phyloP scores from a whole-genome alignment of 306 rosid species.

The Quercus engelmannii region DNA sequence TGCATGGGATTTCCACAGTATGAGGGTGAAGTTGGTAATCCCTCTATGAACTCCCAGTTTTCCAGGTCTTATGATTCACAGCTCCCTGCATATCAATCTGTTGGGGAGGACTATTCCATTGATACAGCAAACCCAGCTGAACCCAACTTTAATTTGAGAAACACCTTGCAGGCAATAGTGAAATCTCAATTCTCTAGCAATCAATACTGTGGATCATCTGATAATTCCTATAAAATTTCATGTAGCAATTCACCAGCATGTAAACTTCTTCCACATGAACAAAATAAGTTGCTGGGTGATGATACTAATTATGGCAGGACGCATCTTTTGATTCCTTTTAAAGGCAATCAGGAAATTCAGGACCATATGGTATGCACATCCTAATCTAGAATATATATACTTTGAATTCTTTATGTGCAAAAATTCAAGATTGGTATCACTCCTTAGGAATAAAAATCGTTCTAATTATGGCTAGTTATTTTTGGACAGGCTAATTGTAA shows the following conservation, averaged over 20 bases:
- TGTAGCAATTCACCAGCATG: conserved; percentile 14
- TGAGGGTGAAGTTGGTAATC: conserved; percentile 34
- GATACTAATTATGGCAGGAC: conserved; percentile 20
- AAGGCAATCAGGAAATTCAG: conserved; percentile 58
- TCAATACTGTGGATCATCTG: conserved; percentile 26
- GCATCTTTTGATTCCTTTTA: conserved; percentile 28
- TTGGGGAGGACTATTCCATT: conserved; percentile 29
- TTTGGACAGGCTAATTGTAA: conserved; percentile 30
- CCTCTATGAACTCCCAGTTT: conserved; percentile 26
- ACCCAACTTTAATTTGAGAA: conserved; percentile 39
- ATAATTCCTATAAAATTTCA: conserved; percentile 25
- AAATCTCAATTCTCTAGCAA: conserved; percentile 29
- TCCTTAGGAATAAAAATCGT: background rate
- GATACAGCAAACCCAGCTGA: conserved; percentile 37
- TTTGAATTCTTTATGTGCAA: background rate
- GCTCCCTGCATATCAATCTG: conserved; percentile 49
- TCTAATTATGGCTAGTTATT: conserved; percentile 8
- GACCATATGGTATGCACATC: conserved; percentile 43
- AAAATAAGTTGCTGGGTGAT: conserved; percentile 34
- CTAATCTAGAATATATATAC: background rate
- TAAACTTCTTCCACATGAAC: conserved; percentile 36
- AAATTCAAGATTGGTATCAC: background rate
- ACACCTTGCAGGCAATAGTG: conserved; percentile 51
- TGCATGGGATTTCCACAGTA: conserved; percentile 68
- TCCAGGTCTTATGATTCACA: conserved; percentile 32